These are phyloP conservation scores for Plasmodium relictum DNA, from an alignment of 169 alveolate species.

Conservation along the genomic window DNA sequence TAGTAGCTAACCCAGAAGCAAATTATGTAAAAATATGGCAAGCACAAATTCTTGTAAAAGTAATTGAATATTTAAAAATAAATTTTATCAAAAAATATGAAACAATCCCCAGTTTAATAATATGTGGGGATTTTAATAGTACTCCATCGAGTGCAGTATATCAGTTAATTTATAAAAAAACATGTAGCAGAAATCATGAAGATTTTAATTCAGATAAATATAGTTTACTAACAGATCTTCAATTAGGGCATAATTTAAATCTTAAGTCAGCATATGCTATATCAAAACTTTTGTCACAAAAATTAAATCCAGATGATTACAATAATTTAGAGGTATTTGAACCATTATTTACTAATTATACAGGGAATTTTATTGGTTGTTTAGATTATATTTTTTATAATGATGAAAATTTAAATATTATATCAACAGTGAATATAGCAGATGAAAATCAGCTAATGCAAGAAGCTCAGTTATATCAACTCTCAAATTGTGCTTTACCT, in stretches of 20 bases:
- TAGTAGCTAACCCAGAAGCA: constrained; percentile 86
- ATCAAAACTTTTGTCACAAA: constrained; percentile 70
- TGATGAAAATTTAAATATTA: constrained; percentile 80
- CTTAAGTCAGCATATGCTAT: constrained; percentile 83
- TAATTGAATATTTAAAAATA: constrained; percentile 79
- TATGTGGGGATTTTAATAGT: constrained; percentile 87
- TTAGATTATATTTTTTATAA: constrained; percentile 85
- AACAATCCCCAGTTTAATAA: constrained; percentile 80
- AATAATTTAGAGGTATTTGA: constrained; percentile 76
- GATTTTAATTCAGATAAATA: constrained; percentile 81
- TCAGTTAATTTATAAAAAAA: constrained; percentile 82
- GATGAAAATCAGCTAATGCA: constrained; percentile 80
- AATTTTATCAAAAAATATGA: constrained; percentile 79
- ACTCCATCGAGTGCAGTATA: constrained; percentile 87
- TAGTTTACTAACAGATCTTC: constrained; percentile 80
- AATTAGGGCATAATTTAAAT: constrained; percentile 81
- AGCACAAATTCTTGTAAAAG: constrained; percentile 84
- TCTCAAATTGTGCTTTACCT: constrained; percentile 84
- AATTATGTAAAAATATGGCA: constrained; percentile 87
- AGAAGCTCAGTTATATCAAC: constrained; percentile 86
- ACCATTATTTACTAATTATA: constrained; percentile 86
- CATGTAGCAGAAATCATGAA: constrained; percentile 81
- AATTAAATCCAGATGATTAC: constrained; percentile 46
- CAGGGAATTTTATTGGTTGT: constrained; percentile 85
- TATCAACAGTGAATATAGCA: constrained; percentile 80